phyloP scores from a whole-genome alignment of 2,329 filamentous ascomycete species.

The Alternaria consortialis region DNA sequence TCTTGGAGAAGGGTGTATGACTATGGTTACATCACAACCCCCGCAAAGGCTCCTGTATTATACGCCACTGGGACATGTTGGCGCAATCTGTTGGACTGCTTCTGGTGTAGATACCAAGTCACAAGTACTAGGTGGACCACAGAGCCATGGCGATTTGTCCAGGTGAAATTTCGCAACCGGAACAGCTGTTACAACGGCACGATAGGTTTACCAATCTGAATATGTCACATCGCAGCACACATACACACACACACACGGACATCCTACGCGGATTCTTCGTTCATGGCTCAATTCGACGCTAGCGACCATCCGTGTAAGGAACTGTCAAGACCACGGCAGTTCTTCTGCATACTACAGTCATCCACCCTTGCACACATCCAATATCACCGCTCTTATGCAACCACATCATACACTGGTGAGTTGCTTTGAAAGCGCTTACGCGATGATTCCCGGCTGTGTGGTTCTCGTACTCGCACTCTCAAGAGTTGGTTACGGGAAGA shows the following conservation, averaged over 20 bases:
- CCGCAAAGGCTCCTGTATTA: background rate
- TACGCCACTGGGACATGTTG: background rate
- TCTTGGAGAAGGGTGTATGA: background rate
- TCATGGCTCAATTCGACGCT: background rate
- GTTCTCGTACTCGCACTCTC: background rate
- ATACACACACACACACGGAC: too few species aligned
- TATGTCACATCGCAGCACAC: too few species aligned
- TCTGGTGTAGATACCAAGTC: too few species aligned
- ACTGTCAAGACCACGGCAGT: background rate
- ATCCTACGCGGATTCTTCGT: background rate
- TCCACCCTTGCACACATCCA: background rate
- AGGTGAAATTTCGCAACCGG: too few species aligned
- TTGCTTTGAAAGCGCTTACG: background rate
- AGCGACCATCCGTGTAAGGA: background rate
- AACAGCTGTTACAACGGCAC: too few species aligned
- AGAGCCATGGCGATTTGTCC: too few species aligned
- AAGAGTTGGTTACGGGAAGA: slow-evolving; percentile 1
- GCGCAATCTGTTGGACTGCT: background rate
- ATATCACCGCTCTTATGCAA: background rate
- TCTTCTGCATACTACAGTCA: background rate
- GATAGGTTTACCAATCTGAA: too few species aligned
- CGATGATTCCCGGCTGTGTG: background rate
- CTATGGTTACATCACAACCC: background rate
- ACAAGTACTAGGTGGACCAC: too few species aligned
- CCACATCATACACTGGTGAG: background rate